Evolutionary conservation across 2,329 filamentous ascomycete species (phyloP), one percentile per base, ranked within the genome.

Genomic region (Neonectria faginata): DNA sequence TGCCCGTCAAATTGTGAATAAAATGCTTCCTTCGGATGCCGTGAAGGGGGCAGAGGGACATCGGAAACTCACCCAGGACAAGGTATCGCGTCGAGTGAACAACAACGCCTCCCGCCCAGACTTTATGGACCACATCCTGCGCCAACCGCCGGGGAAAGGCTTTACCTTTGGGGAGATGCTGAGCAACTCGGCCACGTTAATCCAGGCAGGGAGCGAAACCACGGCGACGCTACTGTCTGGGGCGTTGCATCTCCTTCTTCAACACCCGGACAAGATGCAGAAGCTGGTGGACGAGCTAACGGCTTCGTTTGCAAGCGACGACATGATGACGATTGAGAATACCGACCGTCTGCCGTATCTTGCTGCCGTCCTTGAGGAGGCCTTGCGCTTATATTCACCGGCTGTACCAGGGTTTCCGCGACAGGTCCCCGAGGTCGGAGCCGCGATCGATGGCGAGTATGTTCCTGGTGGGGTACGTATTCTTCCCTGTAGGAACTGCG

Each of bases 201-300:
- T 67, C 2, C 58, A 63, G 18, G 65, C 65, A 6, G 65, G 62
- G 11, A 66, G 58, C 22, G 65, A 67, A 33, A 67, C 65, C 10
- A 67, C 65, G 10, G 62, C 65, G 4, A 66, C 65, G 1, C 52
- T 67, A 11, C 47, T 67, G 11, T 66, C 65, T 2, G 65, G 58
- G n/a, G 58, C 63, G 0, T 18, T 66, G 41, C 62, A 53, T 57
- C 56, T 62, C 9, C 29, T 67, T 14, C 33, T 53, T 36, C 18
- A 39, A 25, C 22, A 54, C 42, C 39, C 65, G 11, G 56, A 67
- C 39, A 3, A 27, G 42, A 57, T 52, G n/a, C 16, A 57, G 58
- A 67, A 42, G 58, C 53, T 31, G 14, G 58, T 62, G 25, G n/a
- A 55, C 16, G 65, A 53, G 31, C 31, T 58, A 16, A 53, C 42